Base-by-base conservation (phyloP, 805 yeast species). In the Wickerhamiella alocasiicola region DNA sequence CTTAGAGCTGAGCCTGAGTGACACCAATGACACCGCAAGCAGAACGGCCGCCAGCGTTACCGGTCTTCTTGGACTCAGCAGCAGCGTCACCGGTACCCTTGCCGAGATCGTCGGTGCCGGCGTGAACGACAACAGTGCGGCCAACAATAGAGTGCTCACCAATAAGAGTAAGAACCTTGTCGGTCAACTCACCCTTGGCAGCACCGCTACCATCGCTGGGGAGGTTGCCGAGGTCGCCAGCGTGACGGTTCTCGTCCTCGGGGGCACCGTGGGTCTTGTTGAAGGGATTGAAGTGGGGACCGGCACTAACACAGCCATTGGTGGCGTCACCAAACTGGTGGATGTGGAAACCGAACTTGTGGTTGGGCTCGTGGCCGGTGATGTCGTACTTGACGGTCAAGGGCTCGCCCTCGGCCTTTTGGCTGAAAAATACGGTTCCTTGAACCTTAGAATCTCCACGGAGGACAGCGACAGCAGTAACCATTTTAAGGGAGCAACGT, bases 251-350 rank as follows among this genome's bases (percentile, higher is more conserved):
- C 50, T 71, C 76, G 54, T 77, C 87, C 52, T 73, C 74, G 64
- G 94, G 94, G 44, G 84, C 81, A 68, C 95, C 95, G 62, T 85
- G 95, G 51, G 74, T 72, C 68, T 78, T 77, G 47, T 74, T 71
- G 61, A 79, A 80, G 52, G 95, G 95, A 74, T 87, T 79, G 75
- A 84, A 85, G 69, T 87, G 96, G 45, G 95, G 95, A 59, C 96
- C 96, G 42, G 96, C 95, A 51, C 95, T 82, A 46, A 95, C 88
- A 70, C 98, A 91, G 52, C 98, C 98, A 64, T 91, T 91, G 67
- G 98, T 84, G 77, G 83, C 84, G 71, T 91, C 98, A 69, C 98
- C 98, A 58, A 91, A 91, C 61, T 83, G 80, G 67, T 91, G 98
- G 60, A 91, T 69, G 73, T 91, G 98, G 95, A 91, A 88, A 41